These are phyloP conservation scores for Punctularia strigosozonata DNA, from an alignment of 768 basidiomycete species.

Conservation along the genomic window DNA sequence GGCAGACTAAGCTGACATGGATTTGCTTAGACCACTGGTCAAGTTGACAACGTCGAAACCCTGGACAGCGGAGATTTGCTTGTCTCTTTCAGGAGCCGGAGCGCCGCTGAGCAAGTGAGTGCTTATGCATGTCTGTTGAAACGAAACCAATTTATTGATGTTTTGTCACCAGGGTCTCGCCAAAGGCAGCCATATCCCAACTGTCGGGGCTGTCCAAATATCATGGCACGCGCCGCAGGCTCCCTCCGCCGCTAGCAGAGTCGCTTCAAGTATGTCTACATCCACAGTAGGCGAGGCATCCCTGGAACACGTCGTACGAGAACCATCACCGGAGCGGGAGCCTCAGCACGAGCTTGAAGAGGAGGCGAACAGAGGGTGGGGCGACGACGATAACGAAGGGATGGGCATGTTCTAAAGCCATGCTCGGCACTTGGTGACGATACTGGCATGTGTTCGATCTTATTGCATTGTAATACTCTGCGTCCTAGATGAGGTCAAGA, in stretches of 20 bases:
- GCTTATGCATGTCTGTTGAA: slow-evolving; percentile 1
- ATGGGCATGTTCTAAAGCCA: slow-evolving; percentile 51
- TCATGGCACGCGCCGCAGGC: slow-evolving; percentile 36
- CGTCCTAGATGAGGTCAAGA: too few species aligned
- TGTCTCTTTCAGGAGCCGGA: slow-evolving; percentile 60
- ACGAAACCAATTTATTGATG: background rate
- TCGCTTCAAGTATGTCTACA: slow-evolving; percentile 7
- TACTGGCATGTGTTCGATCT: too few species aligned
- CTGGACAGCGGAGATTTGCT: slow-evolving; percentile 46
- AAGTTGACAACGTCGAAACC: slow-evolving; percentile 52
- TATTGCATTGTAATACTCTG: too few species aligned
- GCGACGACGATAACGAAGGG: slow-evolving; percentile 57
- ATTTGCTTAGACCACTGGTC: slow-evolving; percentile 46
- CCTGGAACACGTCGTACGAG: slow-evolving; percentile 15
- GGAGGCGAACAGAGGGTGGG: slow-evolving; percentile 58
- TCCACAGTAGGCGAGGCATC: slow-evolving; percentile 12
- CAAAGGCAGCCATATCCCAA: slow-evolving; percentile 58
- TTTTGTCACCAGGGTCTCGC: slow-evolving; percentile 43
- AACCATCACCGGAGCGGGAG: slow-evolving; percentile 15
- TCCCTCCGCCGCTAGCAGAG: slow-evolving; percentile 4
- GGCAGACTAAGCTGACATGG: slow-evolving; percentile 5
- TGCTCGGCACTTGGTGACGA: too few species aligned
- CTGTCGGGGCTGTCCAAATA: slow-evolving; percentile 52
- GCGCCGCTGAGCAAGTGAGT: slow-evolving; percentile 66
- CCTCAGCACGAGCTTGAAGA: slow-evolving; percentile 44